phyloP scores from a whole-genome alignment of 2,329 filamentous ascomycete genomes.

The Coleophoma crateriformis region DNA sequence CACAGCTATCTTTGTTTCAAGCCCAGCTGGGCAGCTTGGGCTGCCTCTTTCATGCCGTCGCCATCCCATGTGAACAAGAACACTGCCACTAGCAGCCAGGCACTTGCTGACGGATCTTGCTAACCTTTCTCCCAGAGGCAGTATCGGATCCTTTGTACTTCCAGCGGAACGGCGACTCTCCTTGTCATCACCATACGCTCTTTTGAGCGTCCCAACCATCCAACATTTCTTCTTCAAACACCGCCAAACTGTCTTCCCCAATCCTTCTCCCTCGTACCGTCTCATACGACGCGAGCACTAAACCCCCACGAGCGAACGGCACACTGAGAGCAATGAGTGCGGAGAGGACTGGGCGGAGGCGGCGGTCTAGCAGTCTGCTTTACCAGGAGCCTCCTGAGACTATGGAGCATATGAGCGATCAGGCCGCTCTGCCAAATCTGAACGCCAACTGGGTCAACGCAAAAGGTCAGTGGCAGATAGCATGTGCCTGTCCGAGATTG shows the following conservation, averaged over 20 bases:
- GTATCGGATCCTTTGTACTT: neutral
- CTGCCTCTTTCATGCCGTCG: neutral
- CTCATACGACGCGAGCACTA: conserved; percentile 82
- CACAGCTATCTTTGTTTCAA: neutral
- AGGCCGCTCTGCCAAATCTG: conserved; percentile 87
- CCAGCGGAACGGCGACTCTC: neutral
- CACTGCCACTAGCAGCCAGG: neutral
- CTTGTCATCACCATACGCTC: conserved; percentile 13
- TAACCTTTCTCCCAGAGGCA: neutral
- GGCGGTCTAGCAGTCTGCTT: conserved; percentile 94
- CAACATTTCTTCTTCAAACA: conserved; percentile 45
- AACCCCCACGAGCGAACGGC: conserved; percentile 57
- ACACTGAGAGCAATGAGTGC: conserved; percentile 46
- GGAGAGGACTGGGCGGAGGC: conserved; percentile 68
- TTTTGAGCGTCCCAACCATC: conserved; percentile 20
- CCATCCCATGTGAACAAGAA: neutral
- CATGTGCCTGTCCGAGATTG: neutral
- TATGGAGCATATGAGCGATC: conserved; percentile 95
- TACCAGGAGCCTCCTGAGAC: conserved; percentile 97
- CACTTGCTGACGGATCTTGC: neutral
- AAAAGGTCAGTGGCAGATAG: conserved; percentile 65
- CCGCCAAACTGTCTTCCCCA: conserved; percentile 94
- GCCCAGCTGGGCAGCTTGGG: neutral
- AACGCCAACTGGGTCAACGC: conserved; percentile 99
- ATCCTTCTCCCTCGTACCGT: conserved; percentile 83